These are phyloP conservation scores for Hypoxylon sp. DNA, from an alignment of 2,329 filamentous ascomycete genomes.

Conservation along the genomic window DNA sequence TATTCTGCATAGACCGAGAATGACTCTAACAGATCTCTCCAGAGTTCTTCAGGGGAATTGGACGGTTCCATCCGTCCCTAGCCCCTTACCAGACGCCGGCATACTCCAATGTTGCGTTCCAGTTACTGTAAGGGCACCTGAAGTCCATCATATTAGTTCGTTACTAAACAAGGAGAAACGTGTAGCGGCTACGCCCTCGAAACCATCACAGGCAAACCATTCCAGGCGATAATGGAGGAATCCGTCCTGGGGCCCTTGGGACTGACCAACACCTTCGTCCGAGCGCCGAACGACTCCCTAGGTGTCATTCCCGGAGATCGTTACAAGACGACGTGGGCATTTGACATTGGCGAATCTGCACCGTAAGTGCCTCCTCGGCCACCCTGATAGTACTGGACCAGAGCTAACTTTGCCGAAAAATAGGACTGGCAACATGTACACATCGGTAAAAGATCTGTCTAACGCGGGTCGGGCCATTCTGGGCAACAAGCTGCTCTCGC, in stretches of 20 bases:
- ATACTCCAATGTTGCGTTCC: slow-evolving; percentile 44
- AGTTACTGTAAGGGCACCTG: slow-evolving; percentile 44
- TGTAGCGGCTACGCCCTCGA: slow-evolving; percentile 50
- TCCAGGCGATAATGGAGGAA: slow-evolving; percentile 46
- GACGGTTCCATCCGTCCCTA: slow-evolving; percentile 40
- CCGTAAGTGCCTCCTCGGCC: slow-evolving; percentile 35
- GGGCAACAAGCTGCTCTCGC: slow-evolving; percentile 47
- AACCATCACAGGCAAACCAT: slow-evolving; percentile 49
- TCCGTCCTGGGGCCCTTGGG: slow-evolving; percentile 50
- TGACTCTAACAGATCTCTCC: slow-evolving; percentile 4
- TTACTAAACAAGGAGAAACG: slow-evolving; percentile 38
- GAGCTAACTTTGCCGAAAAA: slow-evolving; percentile 23
- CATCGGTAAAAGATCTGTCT: slow-evolving; percentile 45
- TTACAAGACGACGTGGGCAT: slow-evolving; percentile 39
- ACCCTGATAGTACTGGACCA: not conserved
- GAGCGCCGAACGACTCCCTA: slow-evolving; percentile 40
- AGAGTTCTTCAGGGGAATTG: slow-evolving; percentile 44
- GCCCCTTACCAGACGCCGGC: slow-evolving; percentile 39
- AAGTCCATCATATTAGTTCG: slow-evolving; percentile 36
- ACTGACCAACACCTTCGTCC: slow-evolving; percentile 49
- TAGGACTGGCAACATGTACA: slow-evolving; percentile 49
- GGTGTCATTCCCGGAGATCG: slow-evolving; percentile 49
- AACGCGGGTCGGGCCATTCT: slow-evolving; percentile 44
- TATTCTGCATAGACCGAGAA: not conserved
- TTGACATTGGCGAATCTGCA: slow-evolving; percentile 41